Conservation (phyloP, 768 basidiomycete species). For the Mycena epipterygia region DNA sequence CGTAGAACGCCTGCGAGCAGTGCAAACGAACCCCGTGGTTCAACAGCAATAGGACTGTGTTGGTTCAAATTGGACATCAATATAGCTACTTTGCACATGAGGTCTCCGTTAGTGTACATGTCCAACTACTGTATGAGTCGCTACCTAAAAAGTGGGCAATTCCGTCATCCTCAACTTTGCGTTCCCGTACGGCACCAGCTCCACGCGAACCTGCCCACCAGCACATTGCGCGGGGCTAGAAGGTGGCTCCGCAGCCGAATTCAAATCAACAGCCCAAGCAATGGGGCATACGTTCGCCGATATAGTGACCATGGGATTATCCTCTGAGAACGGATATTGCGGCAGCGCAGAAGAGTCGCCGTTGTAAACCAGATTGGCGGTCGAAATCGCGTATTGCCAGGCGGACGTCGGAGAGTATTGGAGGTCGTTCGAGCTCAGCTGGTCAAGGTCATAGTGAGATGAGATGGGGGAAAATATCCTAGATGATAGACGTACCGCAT, state of each 20-base stretch:
- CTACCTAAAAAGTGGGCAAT: conserved; percentile 23
- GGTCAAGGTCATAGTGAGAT: neutral
- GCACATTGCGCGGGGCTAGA: conserved; percentile 28
- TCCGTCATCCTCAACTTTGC: conserved; percentile 33
- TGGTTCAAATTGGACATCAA: too few relatives aligned
- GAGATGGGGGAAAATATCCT: neutral
- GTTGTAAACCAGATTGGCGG: conserved; percentile 23
- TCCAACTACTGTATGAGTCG: too few relatives aligned
- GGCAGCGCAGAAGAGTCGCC: conserved; percentile 21
- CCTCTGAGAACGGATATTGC: conserved; percentile 23
- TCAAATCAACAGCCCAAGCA: conserved; percentile 3
- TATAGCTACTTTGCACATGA: too few relatives aligned
- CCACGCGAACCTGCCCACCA: conserved; percentile 20
- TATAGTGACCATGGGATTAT: conserved; percentile 27
- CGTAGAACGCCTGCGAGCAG: too few relatives aligned
- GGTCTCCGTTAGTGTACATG: too few relatives aligned
- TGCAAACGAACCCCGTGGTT: too few relatives aligned
- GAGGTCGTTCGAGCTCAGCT: conserved; percentile 29
- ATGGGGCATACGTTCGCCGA: conserved; percentile 32
- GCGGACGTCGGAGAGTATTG: conserved; percentile 25
- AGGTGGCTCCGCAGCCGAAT: conserved; percentile 25
- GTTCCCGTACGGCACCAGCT: conserved; percentile 31
- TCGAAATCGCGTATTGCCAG: conserved; percentile 33
- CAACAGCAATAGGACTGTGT: too few relatives aligned
- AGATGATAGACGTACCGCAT: neutral